Conservation (phyloP, 2,329 filamentous ascomycete genomes). For the Colletotrichum sansevieriae region DNA sequence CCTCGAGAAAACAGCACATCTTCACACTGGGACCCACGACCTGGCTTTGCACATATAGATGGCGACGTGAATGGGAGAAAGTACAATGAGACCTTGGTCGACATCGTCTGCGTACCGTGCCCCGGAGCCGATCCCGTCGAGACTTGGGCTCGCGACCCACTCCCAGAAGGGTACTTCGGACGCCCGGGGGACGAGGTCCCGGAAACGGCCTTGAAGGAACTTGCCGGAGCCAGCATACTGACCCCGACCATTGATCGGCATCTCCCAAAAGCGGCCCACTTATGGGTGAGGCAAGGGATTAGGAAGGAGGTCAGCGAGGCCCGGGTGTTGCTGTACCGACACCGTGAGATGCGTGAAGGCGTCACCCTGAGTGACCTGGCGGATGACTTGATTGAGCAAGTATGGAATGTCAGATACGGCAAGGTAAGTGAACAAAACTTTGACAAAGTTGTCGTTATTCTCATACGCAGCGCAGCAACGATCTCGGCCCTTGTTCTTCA, state of each 20-base stretch:
- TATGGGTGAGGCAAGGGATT: slow-evolving; percentile 67
- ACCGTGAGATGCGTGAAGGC: slow-evolving; percentile 57
- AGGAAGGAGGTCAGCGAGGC: slow-evolving; percentile 61
- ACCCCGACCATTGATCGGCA: slow-evolving; percentile 29
- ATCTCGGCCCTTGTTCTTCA: slow-evolving; percentile 68
- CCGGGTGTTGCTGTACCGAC: slow-evolving; percentile 65
- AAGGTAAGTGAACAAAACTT: slow-evolving; percentile 46
- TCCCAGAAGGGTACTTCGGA: slow-evolving; percentile 62
- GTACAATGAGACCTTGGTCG: slow-evolving; percentile 67
- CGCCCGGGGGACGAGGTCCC: slow-evolving; percentile 45
- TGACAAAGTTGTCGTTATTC: background rate
- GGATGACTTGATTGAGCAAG: slow-evolving; percentile 60
- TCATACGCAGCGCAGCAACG: slow-evolving; percentile 42
- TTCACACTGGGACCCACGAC: slow-evolving; percentile 48
- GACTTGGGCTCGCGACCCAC: slow-evolving; percentile 65
- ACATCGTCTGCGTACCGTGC: slow-evolving; percentile 67
- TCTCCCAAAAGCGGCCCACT: slow-evolving; percentile 51
- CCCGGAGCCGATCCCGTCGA: slow-evolving; percentile 65
- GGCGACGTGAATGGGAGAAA: slow-evolving; percentile 57
- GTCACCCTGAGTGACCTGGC: slow-evolving; percentile 60
- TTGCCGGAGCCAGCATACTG: slow-evolving; percentile 45
- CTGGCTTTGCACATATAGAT: slow-evolving; percentile 58
- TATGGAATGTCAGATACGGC: slow-evolving; percentile 52
- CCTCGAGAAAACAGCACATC: background rate
- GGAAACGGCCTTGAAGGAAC: slow-evolving; percentile 46